Percentiles rank a stretch among this genome's conserved stretches.
Evolutionary conservation across 2,329 filamentous ascomycete species (phyloP).

Genomic region (Grosmannia penicillata): DNA sequence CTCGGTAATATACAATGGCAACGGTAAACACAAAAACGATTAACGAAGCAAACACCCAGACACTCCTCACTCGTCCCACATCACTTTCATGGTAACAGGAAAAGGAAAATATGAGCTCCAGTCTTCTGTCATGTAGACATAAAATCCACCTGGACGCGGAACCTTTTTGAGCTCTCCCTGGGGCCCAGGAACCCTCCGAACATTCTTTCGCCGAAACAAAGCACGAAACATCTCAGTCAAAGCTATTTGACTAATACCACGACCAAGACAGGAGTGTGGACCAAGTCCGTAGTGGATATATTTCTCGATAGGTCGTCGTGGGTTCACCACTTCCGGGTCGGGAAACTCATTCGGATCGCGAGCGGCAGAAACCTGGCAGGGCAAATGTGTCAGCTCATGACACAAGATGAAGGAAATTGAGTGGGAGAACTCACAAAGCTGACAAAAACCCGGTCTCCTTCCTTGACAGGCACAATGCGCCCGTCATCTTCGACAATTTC

Average conservation of each 20-base stretch:
- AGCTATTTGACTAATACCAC: conserved; percentile 43
- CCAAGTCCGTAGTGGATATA: conserved; percentile 54
- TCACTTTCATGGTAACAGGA: conserved; percentile 37
- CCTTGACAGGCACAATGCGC: conserved; percentile 31
- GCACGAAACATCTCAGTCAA: conserved; percentile 55
- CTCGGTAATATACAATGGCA: background rate
- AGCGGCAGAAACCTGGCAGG: conserved; percentile 27
- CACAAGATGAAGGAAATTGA: background rate
- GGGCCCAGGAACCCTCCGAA: conserved; percentile 45
- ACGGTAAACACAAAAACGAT: background rate
- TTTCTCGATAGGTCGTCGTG: conserved; percentile 44
- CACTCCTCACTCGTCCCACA: conserved; percentile 28
- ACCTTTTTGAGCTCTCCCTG: conserved; percentile 57
- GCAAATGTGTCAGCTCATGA: background rate
- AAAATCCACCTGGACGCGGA: conserved; percentile 35
- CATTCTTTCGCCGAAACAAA: conserved; percentile 43
- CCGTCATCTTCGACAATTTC: conserved; percentile 36
- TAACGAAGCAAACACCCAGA: background rate
- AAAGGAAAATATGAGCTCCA: conserved; percentile 36
- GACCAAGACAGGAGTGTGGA: conserved; percentile 47
- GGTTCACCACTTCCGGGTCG: conserved; percentile 42
- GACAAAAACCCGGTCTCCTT: conserved; percentile 47
- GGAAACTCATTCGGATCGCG: conserved; percentile 46
- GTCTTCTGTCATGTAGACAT: conserved; percentile 51
- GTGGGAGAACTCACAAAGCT: conserved; percentile 34